Evolutionary conservation across 495 filamentous ascomycete genomes (phyloP), one percentile per base, ranked within the genome.

Genomic region (Trichoderma gamsii): DNA sequence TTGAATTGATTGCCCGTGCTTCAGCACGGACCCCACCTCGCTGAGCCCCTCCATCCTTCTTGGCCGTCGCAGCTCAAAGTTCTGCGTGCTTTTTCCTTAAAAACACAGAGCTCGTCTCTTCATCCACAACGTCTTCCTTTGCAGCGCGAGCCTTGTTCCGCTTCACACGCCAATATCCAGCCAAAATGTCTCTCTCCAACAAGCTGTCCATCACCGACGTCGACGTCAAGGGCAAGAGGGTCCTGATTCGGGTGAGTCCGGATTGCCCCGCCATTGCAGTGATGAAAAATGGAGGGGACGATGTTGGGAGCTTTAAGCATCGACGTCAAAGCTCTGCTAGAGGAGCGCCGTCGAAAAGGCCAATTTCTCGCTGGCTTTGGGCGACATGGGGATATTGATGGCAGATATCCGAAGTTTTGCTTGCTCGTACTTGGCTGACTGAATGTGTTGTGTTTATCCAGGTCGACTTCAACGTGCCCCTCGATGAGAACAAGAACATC

Each of bases 381-480:
- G 29, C 5, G n/a, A 18, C 32, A 21, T 66, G 43, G 16, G 27
- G 29, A 29, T 21, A 13, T 41, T 29, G 18, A 46, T 46, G 0
- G 3, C 43, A 9, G 35, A 38, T 38, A 6, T 38, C 8, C 0
- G 43, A 46, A 16, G 43, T 18, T 46, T 6, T 46, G 18, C 5
- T 46, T 38, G 8, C 35, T 18, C 12, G 43, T 46, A 46, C 43
- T 0, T 46, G 21, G 13, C 49, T 27, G 41, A 49, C 11, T 23
- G 21, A 7, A 15, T 9, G 25, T 29, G 41, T 64, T 25, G 25
- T 0, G n/a, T 46, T 12, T 25, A 7, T 43, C 16, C 56, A 97
- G 94, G 94, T 99, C 73, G 95, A 99, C 84, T 99, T 99, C 88
- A 99, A 99, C 82, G 95, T 99, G 65, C 95, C 95, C 71, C 92